Conservation (phyloP, 768 basidiomycete species). For the Exsudoporus frostii region DNA sequence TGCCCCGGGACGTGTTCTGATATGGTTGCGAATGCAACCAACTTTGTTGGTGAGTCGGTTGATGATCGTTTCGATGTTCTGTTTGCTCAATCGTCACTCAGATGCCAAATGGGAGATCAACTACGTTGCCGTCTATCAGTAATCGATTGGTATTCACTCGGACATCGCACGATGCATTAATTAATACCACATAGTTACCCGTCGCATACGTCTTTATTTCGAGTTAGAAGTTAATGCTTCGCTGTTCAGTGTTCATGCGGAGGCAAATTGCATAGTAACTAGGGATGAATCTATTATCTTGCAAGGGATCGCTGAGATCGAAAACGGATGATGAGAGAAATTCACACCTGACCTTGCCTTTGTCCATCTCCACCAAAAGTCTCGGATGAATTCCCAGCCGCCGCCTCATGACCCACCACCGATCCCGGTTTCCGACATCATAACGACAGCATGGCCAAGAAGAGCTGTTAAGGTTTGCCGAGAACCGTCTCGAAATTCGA, state of each 20-base stretch:
- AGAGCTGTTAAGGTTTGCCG: constrained; percentile 48
- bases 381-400: constrained; percentile 35
- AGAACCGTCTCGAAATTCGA: constrained; percentile 2
- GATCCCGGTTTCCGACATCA: constrained; percentile 52
- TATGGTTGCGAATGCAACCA: constrained; percentile 52
- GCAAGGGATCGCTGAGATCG: constrained; percentile 4
- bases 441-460: constrained; percentile 46
- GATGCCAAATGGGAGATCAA: constrained; percentile 57
- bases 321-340: constrained; percentile 20
- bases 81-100: constrained; percentile 23
- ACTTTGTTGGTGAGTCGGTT: constrained; percentile 43
- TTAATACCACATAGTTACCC: neutral
- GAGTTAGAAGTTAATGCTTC: neutral
- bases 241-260: constrained; percentile 11
- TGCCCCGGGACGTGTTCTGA: constrained; percentile 44
- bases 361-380: constrained; percentile 25
- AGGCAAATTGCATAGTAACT: neutral
- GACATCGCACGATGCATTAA: neutral
- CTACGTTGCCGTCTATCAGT: constrained; percentile 53
- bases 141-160: neutral
- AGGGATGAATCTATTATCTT: neutral
- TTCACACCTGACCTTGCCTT: constrained; percentile 30
- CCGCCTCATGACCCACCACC: constrained; percentile 30
- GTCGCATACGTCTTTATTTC: neutral
- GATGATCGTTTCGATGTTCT: neutral